phyloP scores from a whole-genome alignment of 148 eudicot genomes.

The Diospyros kaki region DNA sequence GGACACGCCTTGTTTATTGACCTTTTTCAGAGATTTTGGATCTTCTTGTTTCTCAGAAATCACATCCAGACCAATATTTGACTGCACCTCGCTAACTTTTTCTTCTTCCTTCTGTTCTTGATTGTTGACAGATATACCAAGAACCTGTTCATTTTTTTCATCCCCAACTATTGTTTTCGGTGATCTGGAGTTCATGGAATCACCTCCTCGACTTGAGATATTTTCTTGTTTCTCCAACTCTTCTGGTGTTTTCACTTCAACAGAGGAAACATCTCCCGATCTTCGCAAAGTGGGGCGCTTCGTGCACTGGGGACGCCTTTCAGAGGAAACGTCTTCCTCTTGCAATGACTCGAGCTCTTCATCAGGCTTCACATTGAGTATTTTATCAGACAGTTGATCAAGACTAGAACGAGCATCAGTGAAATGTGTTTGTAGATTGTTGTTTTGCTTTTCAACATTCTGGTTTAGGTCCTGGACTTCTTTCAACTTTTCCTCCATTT shows the following conservation, averaged over 20 bases:
- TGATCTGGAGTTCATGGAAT: not conserved
- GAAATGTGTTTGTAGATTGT: conserved; percentile 40
- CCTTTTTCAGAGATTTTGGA: not conserved
- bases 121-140: not conserved
- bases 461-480: conserved; percentile 46
- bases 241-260: not conserved
- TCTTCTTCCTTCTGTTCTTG: conserved; percentile 4
- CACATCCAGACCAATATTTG: not conserved
- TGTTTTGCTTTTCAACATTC: conserved; percentile 40
- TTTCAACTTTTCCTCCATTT: conserved; percentile 57
- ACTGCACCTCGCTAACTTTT: not conserved
- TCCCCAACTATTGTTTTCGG: not conserved
- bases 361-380: conserved; percentile 44
- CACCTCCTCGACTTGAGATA: not conserved
- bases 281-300: no score
- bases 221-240: conserved; percentile 17
- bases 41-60: conserved; percentile 10
- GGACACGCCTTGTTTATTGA: not conserved
- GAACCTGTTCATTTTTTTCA: conserved; percentile 13
- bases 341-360: conserved; percentile 31
- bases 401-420: conserved; percentile 42
- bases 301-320: no score
- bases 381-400: conserved; percentile 45
- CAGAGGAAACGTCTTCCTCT: not conserved
- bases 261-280: not conserved